Conservation (phyloP, 805 yeast genomes). For the Yarrowia phangngaensis region DNA sequence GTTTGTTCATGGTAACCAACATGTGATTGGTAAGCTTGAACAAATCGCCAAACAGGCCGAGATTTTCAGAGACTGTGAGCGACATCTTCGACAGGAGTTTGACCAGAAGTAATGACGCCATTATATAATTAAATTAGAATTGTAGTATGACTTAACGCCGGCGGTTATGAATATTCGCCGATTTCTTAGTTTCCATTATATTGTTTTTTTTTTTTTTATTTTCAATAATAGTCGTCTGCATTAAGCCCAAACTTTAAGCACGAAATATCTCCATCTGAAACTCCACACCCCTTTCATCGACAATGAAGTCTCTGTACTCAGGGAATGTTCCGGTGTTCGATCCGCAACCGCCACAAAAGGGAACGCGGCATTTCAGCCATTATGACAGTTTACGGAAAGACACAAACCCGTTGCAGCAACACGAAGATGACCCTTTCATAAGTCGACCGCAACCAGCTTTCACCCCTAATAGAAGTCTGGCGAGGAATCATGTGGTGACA, state of each 20-base stretch:
- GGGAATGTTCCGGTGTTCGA: constrained; percentile 16
- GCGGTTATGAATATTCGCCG: too few species aligned
- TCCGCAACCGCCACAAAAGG: constrained; percentile 4
- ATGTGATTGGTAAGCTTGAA: constrained; percentile 62
- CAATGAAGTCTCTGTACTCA: constrained; percentile 16
- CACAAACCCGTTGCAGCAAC: too few species aligned
- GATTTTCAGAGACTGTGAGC: constrained; percentile 69
- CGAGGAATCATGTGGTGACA: too few species aligned
- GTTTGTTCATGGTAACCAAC: constrained; percentile 69
- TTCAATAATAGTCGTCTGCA: too few species aligned
- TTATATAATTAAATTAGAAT: too few species aligned
- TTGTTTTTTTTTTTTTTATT: too few species aligned
- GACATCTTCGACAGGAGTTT: constrained; percentile 51
- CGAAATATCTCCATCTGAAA: too few species aligned
- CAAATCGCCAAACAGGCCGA: constrained; percentile 77
- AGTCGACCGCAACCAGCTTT: background rate
- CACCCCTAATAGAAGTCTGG: constrained; percentile 17
- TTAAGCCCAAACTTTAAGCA: too few species aligned
- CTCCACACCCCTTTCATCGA: background rate
- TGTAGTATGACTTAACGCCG: too few species aligned
- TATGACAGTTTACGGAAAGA: constrained; percentile 20
- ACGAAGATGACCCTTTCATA: constrained; percentile 8
- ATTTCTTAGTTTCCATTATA: too few species aligned
- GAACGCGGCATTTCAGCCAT: constrained; percentile 10
- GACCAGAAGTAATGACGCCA: too few species aligned